phyloP scores from a whole-genome alignment of 352 stramenopile species.

The Phytophthora foliorum region DNA sequence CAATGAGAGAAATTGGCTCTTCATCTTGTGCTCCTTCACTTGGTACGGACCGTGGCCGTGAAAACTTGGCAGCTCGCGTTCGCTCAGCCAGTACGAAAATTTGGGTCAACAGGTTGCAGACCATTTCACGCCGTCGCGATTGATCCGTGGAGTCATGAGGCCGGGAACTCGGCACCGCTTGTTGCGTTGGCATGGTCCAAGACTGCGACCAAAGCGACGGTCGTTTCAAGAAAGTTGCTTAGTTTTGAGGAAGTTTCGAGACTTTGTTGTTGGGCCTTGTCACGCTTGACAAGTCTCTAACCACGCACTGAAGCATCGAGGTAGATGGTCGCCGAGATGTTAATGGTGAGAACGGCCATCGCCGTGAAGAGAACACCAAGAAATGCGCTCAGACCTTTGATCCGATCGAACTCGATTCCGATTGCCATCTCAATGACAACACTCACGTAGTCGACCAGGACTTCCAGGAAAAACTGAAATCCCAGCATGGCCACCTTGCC shows the following conservation, averaged over 20 bases:
- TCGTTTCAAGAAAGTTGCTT: slow-evolving; percentile 24
- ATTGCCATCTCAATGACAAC: no score
- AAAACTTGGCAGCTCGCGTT: slow-evolving; percentile 20
- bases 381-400: slow-evolving; percentile 25
- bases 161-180: neutral
- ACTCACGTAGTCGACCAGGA: slow-evolving; percentile 29
- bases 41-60: neutral
- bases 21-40: no score
- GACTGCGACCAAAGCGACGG: slow-evolving; percentile 22
- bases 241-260: no score
- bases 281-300: no score
- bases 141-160: slow-evolving; percentile 13
- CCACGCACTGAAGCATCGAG: neutral
- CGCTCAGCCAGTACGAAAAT: slow-evolving; percentile 54
- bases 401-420: slow-evolving; percentile 19
- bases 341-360: no score
- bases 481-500: no score
- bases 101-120: slow-evolving; percentile 55
- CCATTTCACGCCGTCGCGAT: slow-evolving; percentile 26
- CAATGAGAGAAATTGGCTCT: slow-evolving; percentile 59
- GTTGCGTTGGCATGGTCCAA: slow-evolving; percentile 27
- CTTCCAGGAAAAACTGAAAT: slow-evolving; percentile 14
- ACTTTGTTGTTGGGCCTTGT: no score
- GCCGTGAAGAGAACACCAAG: slow-evolving; percentile 30
- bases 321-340: neutral